Conservation (phyloP, 2,329 filamentous ascomycete genomes). For the Allantophomopsis lycopodina region DNA sequence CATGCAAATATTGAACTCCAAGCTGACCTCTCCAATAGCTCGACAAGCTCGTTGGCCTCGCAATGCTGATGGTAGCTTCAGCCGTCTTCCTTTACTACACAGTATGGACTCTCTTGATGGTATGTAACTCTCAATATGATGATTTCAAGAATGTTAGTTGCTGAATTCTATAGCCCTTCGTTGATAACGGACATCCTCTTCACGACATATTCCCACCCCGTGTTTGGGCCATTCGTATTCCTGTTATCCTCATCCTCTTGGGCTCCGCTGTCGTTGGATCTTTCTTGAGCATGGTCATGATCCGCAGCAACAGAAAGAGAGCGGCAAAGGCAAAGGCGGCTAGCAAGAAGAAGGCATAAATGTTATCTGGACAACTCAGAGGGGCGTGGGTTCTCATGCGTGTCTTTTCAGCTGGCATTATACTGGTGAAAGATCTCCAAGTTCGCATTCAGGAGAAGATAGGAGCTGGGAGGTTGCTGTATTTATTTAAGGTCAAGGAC, state of each 20-base stretch:
- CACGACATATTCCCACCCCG: conserved; percentile 93
- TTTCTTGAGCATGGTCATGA: conserved; percentile 96
- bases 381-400: no score
- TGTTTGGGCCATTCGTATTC: conserved; percentile 97
- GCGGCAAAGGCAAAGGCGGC: conserved; percentile 82
- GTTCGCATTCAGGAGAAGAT: no score
- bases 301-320: conserved; percentile 96
- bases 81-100: conserved; percentile 84
- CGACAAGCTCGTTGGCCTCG: conserved; percentile 71
- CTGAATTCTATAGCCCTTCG: conserved; percentile 61
- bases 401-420: background rate
- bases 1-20: background rate
- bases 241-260: conserved; percentile 88
- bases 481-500: no score
- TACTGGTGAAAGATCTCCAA: no score
- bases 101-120: conserved; percentile 95
- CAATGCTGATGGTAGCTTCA: conserved; percentile 62
- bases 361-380: background rate
- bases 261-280: conserved; percentile 89
- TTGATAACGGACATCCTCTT: conserved; percentile 85
- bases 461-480: no score
- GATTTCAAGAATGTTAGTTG: background rate
- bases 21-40: conserved; percentile 39
- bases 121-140: conserved; percentile 26
- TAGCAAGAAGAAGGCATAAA: conserved; percentile 72